Evolutionary conservation across 164 flowering plant genomes (phyloP).

Genomic region (Houttuynia cordata): DNA sequence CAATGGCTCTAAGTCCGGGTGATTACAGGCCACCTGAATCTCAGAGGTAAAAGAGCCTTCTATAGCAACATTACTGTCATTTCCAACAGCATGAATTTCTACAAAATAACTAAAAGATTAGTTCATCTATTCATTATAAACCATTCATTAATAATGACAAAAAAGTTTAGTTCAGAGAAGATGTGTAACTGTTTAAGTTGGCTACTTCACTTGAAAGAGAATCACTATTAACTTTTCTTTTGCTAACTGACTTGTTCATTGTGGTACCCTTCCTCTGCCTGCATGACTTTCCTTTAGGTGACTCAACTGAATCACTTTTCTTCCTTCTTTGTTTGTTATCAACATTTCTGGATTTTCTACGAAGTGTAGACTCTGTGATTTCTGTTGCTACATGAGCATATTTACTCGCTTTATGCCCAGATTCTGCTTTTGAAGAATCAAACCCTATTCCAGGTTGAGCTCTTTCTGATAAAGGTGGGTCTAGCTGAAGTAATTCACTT

Average conservation of each 20-base stretch:
- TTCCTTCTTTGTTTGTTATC: constrained; percentile 21
- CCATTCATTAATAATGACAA: neutral
- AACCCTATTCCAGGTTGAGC: constrained; percentile 9
- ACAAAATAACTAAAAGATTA: constrained; percentile 4
- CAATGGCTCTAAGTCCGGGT: constrained; percentile 1
- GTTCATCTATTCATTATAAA: neutral
- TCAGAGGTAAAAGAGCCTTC: constrained; percentile 12
- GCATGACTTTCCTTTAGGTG: constrained; percentile 16
- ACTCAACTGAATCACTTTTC: constrained; percentile 14
- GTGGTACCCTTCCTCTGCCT: constrained; percentile 15
- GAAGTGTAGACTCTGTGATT: constrained; percentile 14
- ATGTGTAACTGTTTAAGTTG: constrained; percentile 7
- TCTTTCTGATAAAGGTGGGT: constrained; percentile 7
- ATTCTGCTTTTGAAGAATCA: constrained; percentile 13
- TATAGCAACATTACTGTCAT: constrained; percentile 9
- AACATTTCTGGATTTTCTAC: constrained; percentile 21
- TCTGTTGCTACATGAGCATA: constrained; percentile 11
- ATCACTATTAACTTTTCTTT: constrained; percentile 19
- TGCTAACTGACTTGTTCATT: constrained; percentile 11
- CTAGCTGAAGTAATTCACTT: constrained; percentile 6
- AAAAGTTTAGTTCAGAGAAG: neutral
- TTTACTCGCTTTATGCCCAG: constrained; percentile 7
- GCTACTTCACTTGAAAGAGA: neutral
- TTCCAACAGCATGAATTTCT: constrained; percentile 14
- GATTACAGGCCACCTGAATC: constrained; percentile 1